Percentiles rank a stretch among this genome's conserved stretches.
These are phyloP conservation scores for Yamadazyma nakazawae DNA, from an alignment of 805 yeast species.

Conservation along the genomic window DNA sequence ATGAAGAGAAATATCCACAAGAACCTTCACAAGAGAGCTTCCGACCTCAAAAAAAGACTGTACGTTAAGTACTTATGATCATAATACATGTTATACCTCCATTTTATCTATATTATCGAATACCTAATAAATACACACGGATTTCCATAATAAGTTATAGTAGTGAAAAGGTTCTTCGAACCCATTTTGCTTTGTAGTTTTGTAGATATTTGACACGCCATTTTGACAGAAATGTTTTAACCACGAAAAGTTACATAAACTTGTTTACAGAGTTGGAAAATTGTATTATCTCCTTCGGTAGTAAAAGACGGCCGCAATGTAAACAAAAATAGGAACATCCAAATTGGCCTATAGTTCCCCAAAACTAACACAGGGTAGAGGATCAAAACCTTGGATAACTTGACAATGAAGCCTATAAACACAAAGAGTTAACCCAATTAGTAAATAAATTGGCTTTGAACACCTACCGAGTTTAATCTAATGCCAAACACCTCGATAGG, in stretches of 20 bases:
- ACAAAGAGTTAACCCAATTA: neutral
- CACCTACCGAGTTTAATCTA: slow-evolving; percentile 1
- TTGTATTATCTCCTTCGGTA: too few species aligned
- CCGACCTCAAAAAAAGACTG: slow-evolving; percentile 11
- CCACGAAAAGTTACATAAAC: too few species aligned
- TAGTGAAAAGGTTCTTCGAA: neutral
- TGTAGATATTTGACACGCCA: too few species aligned
- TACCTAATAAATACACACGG: slow-evolving; percentile 4
- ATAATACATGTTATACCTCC: slow-evolving; percentile 10
- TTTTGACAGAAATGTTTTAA: too few species aligned
- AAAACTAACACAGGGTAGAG: neutral
- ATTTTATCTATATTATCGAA: slow-evolving; percentile 1
- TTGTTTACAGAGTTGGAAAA: too few species aligned
- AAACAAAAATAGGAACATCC: neutral
- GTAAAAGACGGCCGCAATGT: neutral
- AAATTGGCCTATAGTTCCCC: neutral
- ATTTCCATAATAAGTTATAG: neutral
- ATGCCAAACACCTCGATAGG: slow-evolving; percentile 1
- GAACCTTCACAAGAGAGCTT: slow-evolving; percentile 15
- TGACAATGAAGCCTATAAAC: neutral
- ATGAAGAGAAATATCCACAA: slow-evolving; percentile 18
- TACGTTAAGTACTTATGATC: slow-evolving; percentile 14
- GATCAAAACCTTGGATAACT: neutral
- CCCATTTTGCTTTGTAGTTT: too few species aligned
- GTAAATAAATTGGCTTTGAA: slow-evolving; percentile 2